Evolutionary conservation across 805 yeast genomes (phyloP), one percentile per base, ranked within the genome.

Genomic region (Candida chauliodis): DNA sequence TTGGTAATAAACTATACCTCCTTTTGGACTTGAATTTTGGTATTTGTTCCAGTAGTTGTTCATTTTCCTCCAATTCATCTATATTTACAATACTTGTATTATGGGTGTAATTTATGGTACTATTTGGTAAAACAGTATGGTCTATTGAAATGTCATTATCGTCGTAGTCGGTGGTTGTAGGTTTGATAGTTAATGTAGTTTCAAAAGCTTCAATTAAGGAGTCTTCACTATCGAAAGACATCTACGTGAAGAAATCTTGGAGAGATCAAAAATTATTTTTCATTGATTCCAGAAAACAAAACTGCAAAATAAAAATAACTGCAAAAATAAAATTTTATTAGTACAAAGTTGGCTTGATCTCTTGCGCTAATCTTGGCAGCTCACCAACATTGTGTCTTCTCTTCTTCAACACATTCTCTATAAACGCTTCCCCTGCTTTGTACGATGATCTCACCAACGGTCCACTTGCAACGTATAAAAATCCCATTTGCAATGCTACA

Each of bases 381-480:
- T 67, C 72, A 5, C 73, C 73, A 9, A 68, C 73, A 45, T 68
- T 69, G 44, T 76, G 75, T 53, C 67, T 69, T 61, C 93, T 79
- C 64, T 85, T 84, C 54, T 81, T 81, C 42, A 91, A 71, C 21
- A 93, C 93, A 55, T 93, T 93, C 61, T 93, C 98, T 53, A 93
- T 90, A 53, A 89, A 93, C 2, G 95, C 86, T 63, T 93, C 99
- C 43, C 99, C 99, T 19, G 99, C 99, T 63, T 93, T 93, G 66
- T 93, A 93, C 2, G 95, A 85, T 1, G 97, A 88, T 59, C 99
- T 79, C 4, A 93, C 98, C 53, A 93, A 72, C 2, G 99, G 99
- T 4, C 98, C 99, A 44, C 95, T 82, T 2, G 99, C 99, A 61
- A 96, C 95, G 58, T 93, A 91, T 35, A 89, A 67, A 73, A 93